phyloP scores from a whole-genome alignment of 225 moss, liverwort and hornwort species.

The Physcomitrium patens region DNA sequence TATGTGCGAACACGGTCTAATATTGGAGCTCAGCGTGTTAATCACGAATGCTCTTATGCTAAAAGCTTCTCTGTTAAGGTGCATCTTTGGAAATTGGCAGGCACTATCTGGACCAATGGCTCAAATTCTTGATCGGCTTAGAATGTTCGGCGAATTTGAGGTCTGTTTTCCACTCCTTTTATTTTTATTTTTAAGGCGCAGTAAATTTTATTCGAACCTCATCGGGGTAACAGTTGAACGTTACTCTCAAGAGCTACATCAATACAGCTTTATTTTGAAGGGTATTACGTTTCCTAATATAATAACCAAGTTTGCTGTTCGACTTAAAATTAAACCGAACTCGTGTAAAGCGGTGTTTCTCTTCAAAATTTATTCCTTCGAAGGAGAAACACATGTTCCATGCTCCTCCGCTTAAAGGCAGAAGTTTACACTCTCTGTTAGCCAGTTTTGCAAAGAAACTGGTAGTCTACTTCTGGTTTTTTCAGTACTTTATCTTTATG shows the following conservation, averaged over 20 bases:
- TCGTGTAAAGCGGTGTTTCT: not conserved
- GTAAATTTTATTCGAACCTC: conserved; percentile 5
- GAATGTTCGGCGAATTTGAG: conserved; percentile 71
- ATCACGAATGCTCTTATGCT: not conserved
- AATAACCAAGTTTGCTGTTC: conserved; percentile 9
- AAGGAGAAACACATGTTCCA: too few relatives aligned
- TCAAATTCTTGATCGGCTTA: conserved; percentile 69
- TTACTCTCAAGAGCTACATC: conserved; percentile 9
- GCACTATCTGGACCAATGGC: conserved; percentile 73
- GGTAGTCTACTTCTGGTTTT: too few relatives aligned
- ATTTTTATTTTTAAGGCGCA: conserved; percentile 21
- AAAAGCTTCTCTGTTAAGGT: conserved; percentile 23
- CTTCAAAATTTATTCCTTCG: too few relatives aligned
- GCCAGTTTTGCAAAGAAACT: too few relatives aligned
- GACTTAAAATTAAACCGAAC: conserved; percentile 23
- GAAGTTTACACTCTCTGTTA: too few relatives aligned
- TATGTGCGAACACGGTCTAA: not conserved
- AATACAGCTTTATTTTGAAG: not conserved
- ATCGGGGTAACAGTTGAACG: not conserved
- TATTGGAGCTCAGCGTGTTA: conserved; percentile 12
- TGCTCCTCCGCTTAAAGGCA: too few relatives aligned
- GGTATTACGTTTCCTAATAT: not conserved
- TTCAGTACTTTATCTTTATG: not conserved
- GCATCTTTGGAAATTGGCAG: conserved; percentile 39
- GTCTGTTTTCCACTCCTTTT: conserved; percentile 35